Conservation (phyloP, 2,329 filamentous ascomycete genomes). For the Diaporthe destruens region DNA sequence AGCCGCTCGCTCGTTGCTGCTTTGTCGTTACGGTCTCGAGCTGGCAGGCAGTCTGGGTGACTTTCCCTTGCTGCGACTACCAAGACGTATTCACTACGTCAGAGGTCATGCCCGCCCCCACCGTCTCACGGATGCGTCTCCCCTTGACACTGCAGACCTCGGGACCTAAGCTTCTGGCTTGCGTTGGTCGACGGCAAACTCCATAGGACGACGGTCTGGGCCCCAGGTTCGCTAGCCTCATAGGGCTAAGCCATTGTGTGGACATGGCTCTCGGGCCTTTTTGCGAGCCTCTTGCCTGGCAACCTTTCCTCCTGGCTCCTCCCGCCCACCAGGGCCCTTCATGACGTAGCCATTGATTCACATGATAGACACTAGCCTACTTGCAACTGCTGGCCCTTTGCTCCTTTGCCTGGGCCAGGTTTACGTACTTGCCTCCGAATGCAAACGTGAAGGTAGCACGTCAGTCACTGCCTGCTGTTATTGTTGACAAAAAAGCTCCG, state of each 20-base stretch:
- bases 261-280: neutral
- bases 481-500: constrained; percentile 20
- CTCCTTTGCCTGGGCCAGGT: constrained; percentile 16
- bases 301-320: constrained; percentile 10
- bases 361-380: constrained; percentile 33
- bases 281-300: constrained; percentile 23
- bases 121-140: constrained; percentile 14
- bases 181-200: constrained; percentile 2
- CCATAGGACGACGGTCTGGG: constrained; percentile 21
- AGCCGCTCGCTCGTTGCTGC: constrained; percentile 29
- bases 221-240: constrained; percentile 3
- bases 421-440: neutral
- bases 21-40: neutral
- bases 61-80: neutral
- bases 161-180: neutral
- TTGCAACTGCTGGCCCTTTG: constrained; percentile 21
- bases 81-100: constrained; percentile 33
- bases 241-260: constrained; percentile 1
- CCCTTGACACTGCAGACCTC: neutral
- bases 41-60: neutral
- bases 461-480: neutral
- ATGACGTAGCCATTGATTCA: constrained; percentile 37
- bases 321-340: constrained; percentile 8
- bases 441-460: neutral
- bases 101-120: constrained; percentile 26